Conservation (phyloP, 1,284 basidiomycete species). For the Coniferiporia weirii region DNA sequence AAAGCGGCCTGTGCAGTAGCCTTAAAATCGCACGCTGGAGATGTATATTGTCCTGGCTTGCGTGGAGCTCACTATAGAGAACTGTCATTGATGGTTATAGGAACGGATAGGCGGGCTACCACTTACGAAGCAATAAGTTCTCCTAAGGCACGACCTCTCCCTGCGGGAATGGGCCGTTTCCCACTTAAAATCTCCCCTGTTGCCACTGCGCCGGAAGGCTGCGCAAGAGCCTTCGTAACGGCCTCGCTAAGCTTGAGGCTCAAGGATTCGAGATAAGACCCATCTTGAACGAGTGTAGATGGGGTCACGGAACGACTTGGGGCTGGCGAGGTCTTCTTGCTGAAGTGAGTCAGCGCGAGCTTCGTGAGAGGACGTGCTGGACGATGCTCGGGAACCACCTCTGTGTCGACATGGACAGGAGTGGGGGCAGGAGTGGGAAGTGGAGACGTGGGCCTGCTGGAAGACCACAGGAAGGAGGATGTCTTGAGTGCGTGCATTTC, state of each 20-base stretch:
- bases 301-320: slow-evolving; percentile 34
- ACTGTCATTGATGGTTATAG: slow-evolving; percentile 13
- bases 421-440: slow-evolving; percentile 36
- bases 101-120: slow-evolving; percentile 23
- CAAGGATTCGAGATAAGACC: slow-evolving; percentile 71
- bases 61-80: slow-evolving; percentile 57
- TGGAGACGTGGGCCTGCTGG: slow-evolving; percentile 59
- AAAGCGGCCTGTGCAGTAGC: slow-evolving; percentile 67
- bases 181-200: slow-evolving; percentile 49
- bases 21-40: slow-evolving; percentile 66
- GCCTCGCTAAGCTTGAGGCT: slow-evolving; percentile 73
- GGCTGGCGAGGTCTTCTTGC: slow-evolving; percentile 40
- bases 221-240: slow-evolving; percentile 67
- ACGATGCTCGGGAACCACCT: slow-evolving; percentile 35
- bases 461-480: slow-evolving; percentile 58
- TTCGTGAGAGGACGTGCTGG: slow-evolving; percentile 47
- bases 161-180: slow-evolving; percentile 62
- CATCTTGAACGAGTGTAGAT: slow-evolving; percentile 59
- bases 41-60: slow-evolving; percentile 55
- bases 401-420: slow-evolving; percentile 36
- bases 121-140: slow-evolving; percentile 62
- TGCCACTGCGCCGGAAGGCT: slow-evolving; percentile 45
- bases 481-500: slow-evolving; percentile 59
- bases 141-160: slow-evolving; percentile 61
- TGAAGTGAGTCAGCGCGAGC: slow-evolving; percentile 51